Conservation (phyloP, 1,284 basidiomycete species). For the Ganoderma meredithae region DNA sequence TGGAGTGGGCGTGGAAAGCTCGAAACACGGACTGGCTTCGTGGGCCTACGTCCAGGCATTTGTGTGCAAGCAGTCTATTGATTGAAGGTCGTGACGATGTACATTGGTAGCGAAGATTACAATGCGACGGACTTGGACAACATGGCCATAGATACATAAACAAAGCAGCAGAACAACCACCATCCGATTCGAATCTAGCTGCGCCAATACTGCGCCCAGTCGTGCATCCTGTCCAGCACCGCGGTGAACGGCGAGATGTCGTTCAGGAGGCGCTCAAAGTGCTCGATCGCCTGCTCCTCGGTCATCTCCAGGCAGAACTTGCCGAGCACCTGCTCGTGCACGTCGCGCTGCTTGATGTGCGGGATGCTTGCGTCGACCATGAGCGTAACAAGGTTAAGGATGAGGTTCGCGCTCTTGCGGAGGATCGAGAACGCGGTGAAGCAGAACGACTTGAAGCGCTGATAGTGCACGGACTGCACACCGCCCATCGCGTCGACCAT, state of each 20-base stretch:
- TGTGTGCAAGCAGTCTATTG: slow-evolving; percentile 10
- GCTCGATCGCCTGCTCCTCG: slow-evolving; percentile 97
- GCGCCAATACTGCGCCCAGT: slow-evolving; percentile 85
- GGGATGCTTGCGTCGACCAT: slow-evolving; percentile 99
- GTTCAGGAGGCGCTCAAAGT: slow-evolving; percentile 93
- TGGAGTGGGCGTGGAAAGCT: slow-evolving; percentile 22
- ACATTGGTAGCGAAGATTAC: neutral
- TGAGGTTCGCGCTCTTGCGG: slow-evolving; percentile 97
- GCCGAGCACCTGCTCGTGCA: slow-evolving; percentile 90
- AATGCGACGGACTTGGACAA: neutral
- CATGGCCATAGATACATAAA: neutral
- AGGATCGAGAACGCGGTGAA: slow-evolving; percentile 97
- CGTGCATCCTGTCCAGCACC: slow-evolving; percentile 92
- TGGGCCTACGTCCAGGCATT: slow-evolving; percentile 20
- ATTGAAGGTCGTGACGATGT: neutral
- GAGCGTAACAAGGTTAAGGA: slow-evolving; percentile 94
- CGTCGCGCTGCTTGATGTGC: slow-evolving; percentile 93
- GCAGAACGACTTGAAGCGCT: slow-evolving; percentile 94
- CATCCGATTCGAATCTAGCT: slow-evolving; percentile 48
- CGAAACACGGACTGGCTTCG: slow-evolving; percentile 23
- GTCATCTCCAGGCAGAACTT: slow-evolving; percentile 95
- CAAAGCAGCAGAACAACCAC: neutral
- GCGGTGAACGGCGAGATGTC: slow-evolving; percentile 96
- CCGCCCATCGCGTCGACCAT: slow-evolving; percentile 99
- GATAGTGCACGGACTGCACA: slow-evolving; percentile 89